Evolutionary conservation across 2,329 filamentous ascomycete species (phyloP).

Genomic region (Plenodomus tracheiphilus): DNA sequence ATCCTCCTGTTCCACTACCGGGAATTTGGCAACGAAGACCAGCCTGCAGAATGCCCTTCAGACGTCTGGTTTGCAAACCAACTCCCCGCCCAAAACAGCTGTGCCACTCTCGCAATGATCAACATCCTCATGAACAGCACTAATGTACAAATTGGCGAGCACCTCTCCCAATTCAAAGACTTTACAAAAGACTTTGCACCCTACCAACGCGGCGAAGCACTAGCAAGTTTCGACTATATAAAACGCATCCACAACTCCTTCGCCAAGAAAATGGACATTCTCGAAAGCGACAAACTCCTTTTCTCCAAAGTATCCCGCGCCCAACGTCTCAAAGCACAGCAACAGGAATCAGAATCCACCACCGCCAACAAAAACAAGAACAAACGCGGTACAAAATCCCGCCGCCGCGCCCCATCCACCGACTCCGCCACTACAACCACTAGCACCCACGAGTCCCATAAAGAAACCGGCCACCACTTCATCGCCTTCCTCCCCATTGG

Average conservation of each 20-base stretch:
- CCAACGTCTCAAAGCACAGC: constrained; percentile 12
- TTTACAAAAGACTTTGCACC: constrained; percentile 71
- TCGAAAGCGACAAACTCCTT: constrained; percentile 76
- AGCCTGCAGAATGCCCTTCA: constrained; percentile 61
- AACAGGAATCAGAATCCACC: too few species aligned
- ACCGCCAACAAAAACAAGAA: too few species aligned
- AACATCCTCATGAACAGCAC: constrained; percentile 91
- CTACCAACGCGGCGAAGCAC: constrained; percentile 72
- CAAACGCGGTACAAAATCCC: constrained; percentile 48
- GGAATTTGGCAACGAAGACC: constrained; percentile 55
- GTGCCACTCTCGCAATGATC: constrained; percentile 87
- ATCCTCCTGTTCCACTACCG: constrained; percentile 82
- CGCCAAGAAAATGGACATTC: constrained; percentile 62
- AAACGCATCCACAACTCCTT: constrained; percentile 87
- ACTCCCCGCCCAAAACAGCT: constrained; percentile 70
- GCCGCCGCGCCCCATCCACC: constrained; percentile 29
- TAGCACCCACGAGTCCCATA: constrained; percentile 51
- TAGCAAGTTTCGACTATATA: constrained; percentile 76
- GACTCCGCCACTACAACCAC: constrained; percentile 31
- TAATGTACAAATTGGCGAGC: constrained; percentile 63
- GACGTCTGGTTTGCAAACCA: constrained; percentile 94
- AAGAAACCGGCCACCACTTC: constrained; percentile 79
- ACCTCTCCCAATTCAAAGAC: constrained; percentile 72
- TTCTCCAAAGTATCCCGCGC: constrained; percentile 57
- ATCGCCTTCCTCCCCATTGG: constrained; percentile 81